Evolutionary conservation across 495 filamentous ascomycete species (phyloP).

Genomic region (Penicillium herquei): DNA sequence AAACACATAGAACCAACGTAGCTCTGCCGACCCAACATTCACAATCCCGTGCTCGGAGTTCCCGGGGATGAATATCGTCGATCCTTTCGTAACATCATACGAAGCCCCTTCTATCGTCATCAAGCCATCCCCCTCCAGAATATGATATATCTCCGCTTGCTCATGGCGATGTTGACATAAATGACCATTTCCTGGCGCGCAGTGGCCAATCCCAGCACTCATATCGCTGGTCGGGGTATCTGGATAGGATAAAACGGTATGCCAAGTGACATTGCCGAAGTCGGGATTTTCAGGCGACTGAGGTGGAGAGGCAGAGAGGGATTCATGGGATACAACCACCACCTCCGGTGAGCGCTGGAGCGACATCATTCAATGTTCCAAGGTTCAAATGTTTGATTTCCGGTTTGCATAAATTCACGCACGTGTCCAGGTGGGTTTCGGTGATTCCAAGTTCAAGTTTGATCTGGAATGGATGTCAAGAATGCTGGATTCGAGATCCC

Average conservation of each 20-base stretch:
- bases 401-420: too few relatives aligned
- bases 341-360: too few relatives aligned
- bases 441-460: too few relatives aligned
- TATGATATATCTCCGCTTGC: slow-evolving; percentile 40
- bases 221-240: slow-evolving; percentile 27
- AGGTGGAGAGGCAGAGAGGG: slow-evolving; percentile 7
- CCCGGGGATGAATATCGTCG: slow-evolving; percentile 33
- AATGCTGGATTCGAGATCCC: too few relatives aligned
- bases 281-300: not conserved
- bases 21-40: slow-evolving; percentile 19
- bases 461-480: too few relatives aligned
- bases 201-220: slow-evolving; percentile 32
- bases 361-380: too few relatives aligned
- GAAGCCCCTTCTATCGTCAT: slow-evolving; percentile 29
- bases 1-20: slow-evolving; percentile 42
- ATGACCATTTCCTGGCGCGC: slow-evolving; percentile 21
- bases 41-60: slow-evolving; percentile 36
- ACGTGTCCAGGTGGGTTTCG: too few relatives aligned
- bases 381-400: too few relatives aligned
- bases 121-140: slow-evolving; percentile 28
- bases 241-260: slow-evolving; percentile 32
- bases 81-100: slow-evolving; percentile 19
- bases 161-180: slow-evolving; percentile 33
- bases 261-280: slow-evolving; percentile 30
- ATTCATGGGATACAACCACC: slow-evolving; percentile 8